A percentile compares a stretch with the other conserved stretches of the same genome.
Conservation (phyloP, 2,329 filamentous ascomycete species). For the Botrytis aclada region DNA sequence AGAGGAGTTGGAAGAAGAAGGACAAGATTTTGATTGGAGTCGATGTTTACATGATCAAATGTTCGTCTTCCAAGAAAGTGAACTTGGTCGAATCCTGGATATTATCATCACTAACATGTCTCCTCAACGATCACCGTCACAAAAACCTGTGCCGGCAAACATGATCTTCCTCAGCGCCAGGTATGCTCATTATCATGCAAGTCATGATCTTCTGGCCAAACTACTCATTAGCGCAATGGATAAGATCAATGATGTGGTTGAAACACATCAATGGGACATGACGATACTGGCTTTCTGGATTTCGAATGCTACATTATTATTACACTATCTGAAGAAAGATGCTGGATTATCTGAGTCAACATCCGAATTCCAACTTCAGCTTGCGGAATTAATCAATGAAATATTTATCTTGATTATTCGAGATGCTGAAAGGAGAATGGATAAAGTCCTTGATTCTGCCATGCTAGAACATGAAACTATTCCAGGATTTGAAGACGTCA, state of each 20-base stretch:
- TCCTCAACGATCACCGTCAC: constrained; percentile 89
- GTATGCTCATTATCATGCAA: constrained; percentile 96
- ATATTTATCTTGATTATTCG: constrained; percentile 97
- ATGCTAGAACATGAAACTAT: constrained; percentile 99
- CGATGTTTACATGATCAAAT: constrained; percentile 95
- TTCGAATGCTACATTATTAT: constrained; percentile 89
- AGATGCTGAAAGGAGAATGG: constrained; percentile 91
- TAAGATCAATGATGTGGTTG: constrained; percentile 96
- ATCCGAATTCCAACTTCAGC: constrained; percentile 83
- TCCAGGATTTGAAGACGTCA: constrained; percentile 92
- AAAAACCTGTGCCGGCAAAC: constrained; percentile 96
- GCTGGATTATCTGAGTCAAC: constrained; percentile 76
- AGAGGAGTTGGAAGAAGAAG: constrained; percentile 83
- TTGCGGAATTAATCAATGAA: constrained; percentile 93
- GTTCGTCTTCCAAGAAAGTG: constrained; percentile 97
- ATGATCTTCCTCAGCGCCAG: constrained; percentile 93
- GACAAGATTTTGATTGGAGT: constrained; percentile 94
- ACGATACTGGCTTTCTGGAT: constrained; percentile 99
- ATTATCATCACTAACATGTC: constrained; percentile 99
- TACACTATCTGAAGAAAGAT: constrained; percentile 97
- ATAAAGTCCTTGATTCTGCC: constrained; percentile 88
- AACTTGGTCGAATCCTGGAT: constrained; percentile 86
- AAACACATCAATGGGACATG: constrained; percentile 97
- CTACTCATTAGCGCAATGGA: constrained; percentile 85
- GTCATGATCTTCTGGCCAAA: constrained; percentile 74